phyloP scores from a whole-genome alignment of 2,329 filamentous ascomycete genomes.

The Calonectria hongkongensis region DNA sequence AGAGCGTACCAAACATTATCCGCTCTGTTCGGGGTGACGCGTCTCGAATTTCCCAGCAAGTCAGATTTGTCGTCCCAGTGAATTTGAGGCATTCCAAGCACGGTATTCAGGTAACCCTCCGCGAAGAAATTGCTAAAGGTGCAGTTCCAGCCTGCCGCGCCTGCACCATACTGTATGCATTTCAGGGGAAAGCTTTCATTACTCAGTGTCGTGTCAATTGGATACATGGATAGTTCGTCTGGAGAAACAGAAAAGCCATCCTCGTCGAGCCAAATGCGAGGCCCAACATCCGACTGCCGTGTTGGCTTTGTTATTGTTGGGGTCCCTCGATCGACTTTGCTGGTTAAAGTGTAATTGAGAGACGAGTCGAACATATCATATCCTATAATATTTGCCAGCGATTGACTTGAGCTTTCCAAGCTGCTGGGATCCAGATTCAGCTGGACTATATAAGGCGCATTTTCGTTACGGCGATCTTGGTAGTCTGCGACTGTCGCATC shows the following conservation, averaged over 20 bases:
- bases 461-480: neutral
- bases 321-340: neutral
- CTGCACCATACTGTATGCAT: neutral
- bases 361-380: neutral
- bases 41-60: neutral
- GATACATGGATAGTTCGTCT: neutral
- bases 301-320: neutral
- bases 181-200: neutral
- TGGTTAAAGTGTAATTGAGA: neutral
- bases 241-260: slow-evolving; percentile 5
- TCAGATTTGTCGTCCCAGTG: slow-evolving; percentile 18
- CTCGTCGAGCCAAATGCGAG: slow-evolving; percentile 11
- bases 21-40: neutral
- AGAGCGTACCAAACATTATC: slow-evolving; percentile 4
- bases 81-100: neutral
- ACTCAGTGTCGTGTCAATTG: neutral
- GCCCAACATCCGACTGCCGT: neutral
- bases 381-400: neutral
- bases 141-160: neutral
- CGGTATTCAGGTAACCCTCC: neutral
- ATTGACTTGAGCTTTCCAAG: neutral
- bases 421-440: neutral
- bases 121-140: slow-evolving; percentile 4
- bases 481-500: slow-evolving; percentile 14
- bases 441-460: slow-evolving; percentile 9